These are phyloP conservation scores for Pistacia integerrima DNA, from an alignment of 345 rosid species.

Conservation along the genomic window DNA sequence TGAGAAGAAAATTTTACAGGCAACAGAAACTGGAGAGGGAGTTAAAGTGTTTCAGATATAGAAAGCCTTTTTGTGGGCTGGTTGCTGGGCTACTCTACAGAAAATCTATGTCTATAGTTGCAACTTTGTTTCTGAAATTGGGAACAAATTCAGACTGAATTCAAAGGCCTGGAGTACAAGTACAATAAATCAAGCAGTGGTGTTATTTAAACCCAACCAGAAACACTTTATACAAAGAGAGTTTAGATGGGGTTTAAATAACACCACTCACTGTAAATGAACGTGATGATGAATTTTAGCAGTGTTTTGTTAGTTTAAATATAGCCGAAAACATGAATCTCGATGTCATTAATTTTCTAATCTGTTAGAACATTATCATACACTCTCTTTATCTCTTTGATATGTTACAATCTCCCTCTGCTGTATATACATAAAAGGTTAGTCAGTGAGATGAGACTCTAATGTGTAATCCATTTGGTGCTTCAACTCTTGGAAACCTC, in stretches of 20 bases:
- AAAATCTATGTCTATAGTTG: too few relatives aligned
- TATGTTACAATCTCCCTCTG: slow-evolving; percentile 24
- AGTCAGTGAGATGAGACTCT: slow-evolving; percentile 58
- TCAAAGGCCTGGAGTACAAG: neutral
- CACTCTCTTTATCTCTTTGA: slow-evolving; percentile 4
- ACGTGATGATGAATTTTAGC: too few relatives aligned
- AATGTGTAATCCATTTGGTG: slow-evolving; percentile 86
- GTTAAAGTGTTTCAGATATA: too few relatives aligned
- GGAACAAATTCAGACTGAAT: neutral
- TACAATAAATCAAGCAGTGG: too few relatives aligned
- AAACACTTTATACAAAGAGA: too few relatives aligned
- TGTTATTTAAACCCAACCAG: too few relatives aligned
- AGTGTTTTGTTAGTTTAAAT: too few relatives aligned
- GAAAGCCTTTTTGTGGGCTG: neutral
- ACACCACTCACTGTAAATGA: too few relatives aligned
- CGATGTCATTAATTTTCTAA: slow-evolving; percentile 20
- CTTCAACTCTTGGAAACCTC: slow-evolving; percentile 93
- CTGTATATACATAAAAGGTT: slow-evolving; percentile 21
- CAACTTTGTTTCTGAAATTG: neutral
- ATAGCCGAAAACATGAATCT: neutral
- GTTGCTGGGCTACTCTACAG: too few relatives aligned
- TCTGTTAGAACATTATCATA: slow-evolving; percentile 27
- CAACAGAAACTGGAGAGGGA: too few relatives aligned
- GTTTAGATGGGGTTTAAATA: too few relatives aligned
- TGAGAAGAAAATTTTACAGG: too few relatives aligned